Conservation (phyloP, 768 basidiomycete species). For the Lactarius hengduanensis region DNA sequence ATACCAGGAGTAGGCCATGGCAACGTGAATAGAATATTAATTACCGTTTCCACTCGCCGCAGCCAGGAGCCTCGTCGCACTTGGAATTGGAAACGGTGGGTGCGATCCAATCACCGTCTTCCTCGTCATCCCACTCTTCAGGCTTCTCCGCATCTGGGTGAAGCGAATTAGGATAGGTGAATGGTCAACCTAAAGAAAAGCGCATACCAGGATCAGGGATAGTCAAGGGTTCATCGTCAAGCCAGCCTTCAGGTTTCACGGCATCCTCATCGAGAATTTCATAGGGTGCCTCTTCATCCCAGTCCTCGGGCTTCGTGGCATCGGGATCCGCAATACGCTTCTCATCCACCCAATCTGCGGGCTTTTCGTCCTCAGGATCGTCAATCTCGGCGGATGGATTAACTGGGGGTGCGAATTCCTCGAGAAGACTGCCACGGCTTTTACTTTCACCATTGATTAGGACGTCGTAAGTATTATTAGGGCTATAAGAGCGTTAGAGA, state of each 20-base stretch:
- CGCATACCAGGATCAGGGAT: constrained; percentile 82
- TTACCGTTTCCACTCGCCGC: constrained; percentile 90
- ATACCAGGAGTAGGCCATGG: background rate
- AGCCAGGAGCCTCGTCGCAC: constrained; percentile 87
- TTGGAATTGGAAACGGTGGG: constrained; percentile 88
- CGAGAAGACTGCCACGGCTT: constrained; percentile 79
- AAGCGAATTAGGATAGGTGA: background rate
- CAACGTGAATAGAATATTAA: constrained; percentile 11
- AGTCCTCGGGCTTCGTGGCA: constrained; percentile 91
- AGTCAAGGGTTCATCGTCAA: constrained; percentile 77
- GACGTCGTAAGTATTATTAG: constrained; percentile 93
- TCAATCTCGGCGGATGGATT: constrained; percentile 94
- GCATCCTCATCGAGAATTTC: constrained; percentile 88
- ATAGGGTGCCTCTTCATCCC: constrained; percentile 97
- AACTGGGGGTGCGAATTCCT: constrained; percentile 90
- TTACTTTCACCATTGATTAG: constrained; percentile 83
- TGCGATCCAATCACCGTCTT: constrained; percentile 98
- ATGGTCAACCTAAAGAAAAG: background rate
- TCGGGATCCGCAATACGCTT: constrained; percentile 83
- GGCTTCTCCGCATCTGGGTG: constrained; percentile 81
- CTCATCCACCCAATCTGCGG: constrained; percentile 88
- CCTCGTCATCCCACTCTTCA: constrained; percentile 99
- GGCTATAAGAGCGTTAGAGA: constrained; percentile 44
- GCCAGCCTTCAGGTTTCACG: constrained; percentile 91
- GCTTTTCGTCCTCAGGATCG: constrained; percentile 89